phyloP scores from a whole-genome alignment of 1,284 basidiomycete genomes.

The Puccinia novopanici region DNA sequence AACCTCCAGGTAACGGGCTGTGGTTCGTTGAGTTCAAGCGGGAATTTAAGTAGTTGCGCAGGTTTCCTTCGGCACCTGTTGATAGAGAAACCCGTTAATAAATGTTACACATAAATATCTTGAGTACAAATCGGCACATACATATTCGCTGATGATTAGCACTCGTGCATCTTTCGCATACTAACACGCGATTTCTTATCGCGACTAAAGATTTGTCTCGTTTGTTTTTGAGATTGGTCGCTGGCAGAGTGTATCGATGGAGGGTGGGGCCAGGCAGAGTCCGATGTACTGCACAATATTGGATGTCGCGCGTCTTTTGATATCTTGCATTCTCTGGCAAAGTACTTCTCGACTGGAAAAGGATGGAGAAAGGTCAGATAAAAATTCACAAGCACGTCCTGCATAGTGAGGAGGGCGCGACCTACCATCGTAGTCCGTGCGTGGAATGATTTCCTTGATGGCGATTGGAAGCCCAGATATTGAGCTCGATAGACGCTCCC shows the following conservation, averaged over 20 bases:
- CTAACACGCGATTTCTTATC: constrained; percentile 45
- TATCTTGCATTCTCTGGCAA: constrained; percentile 92
- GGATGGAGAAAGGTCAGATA: neutral
- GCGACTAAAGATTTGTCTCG: neutral
- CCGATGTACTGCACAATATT: constrained; percentile 94
- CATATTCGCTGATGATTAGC: constrained; percentile 55
- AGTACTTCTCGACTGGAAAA: constrained; percentile 77
- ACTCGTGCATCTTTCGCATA: constrained; percentile 52
- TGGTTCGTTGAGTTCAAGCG: neutral
- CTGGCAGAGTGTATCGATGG: constrained; percentile 59
- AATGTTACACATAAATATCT: constrained; percentile 61
- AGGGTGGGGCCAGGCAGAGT: constrained; percentile 78
- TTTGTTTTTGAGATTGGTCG: constrained; percentile 23
- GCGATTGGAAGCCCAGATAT: constrained; percentile 95
- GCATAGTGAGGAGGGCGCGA: neutral
- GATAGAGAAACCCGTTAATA: constrained; percentile 62
- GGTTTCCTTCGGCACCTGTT: constrained; percentile 43
- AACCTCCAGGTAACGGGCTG: constrained; percentile 72
- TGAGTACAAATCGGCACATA: constrained; percentile 1
- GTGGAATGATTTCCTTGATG: constrained; percentile 70
- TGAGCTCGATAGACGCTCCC: constrained; percentile 89
- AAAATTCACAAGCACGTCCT: neutral
- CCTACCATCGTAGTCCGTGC: constrained; percentile 56
- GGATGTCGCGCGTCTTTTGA: constrained; percentile 79
- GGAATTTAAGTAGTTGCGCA: constrained; percentile 12